Base-by-base conservation (phyloP, 306 rosid genomes). In the Prunus davidiana region DNA sequence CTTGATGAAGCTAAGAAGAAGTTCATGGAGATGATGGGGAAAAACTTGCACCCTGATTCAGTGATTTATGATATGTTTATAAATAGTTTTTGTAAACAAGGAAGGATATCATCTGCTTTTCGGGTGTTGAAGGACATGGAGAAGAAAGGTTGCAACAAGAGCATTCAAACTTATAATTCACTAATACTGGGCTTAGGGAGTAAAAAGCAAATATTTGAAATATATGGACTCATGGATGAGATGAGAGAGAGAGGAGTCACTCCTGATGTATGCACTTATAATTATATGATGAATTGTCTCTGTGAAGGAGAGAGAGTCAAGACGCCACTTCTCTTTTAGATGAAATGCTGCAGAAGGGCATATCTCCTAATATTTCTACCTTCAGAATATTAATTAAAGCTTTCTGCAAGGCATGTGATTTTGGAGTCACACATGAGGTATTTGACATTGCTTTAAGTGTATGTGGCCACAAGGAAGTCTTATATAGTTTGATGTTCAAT, bases 71-170 rank as follows among this genome's bases (percentile, higher is more conserved):
- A 95, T 81, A 82, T 80, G 1, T 90, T 95, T 73, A 88, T 95
- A 69, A 54, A 12, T 72, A 87, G 64, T 81, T 95, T 89, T 81
- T 90, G 97, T 80, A 89, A 90, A 81, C 86, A 87, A 83, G 97
- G 96, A 67, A 94, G 84, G 80, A 79, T 94, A 78, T 90, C 98
- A 66, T 92, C 95, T 4, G 98, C 97, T 24, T 95, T 92, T 80
- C 90, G 88, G 62, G 98, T 95, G 75, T 80, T 95, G 77, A 95
- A 95, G 84, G 97, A 95, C 84, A 92, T 90, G 96, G 96, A 95
- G 85, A 92, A 87, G 89, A 95, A 88, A 77, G 93, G 97, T 64
- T 95, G 97, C 89, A 86, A 76, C 88, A 95, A 88, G 87, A 95
- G 86, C 79, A 89, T 92, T 82, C 91, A 81, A 80, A 95, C 97